Evolutionary conservation across 208 protist genomes (phyloP).

Genomic region (Vickermania spadyakhi): DNA sequence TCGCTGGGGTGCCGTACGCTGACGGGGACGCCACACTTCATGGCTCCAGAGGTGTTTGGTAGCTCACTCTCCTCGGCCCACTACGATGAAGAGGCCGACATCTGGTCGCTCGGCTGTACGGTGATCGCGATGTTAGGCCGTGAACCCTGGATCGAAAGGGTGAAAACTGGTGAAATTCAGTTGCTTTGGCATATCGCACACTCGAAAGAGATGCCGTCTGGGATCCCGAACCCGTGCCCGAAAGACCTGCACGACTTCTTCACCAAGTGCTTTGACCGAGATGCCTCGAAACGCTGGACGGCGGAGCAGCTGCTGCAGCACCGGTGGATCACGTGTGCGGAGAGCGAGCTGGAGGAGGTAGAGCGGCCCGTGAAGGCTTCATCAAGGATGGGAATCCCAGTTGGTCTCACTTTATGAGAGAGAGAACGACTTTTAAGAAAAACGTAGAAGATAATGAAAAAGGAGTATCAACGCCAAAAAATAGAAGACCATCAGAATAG

Average conservation of each 20-base stretch:
- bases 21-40: slow-evolving; percentile 89
- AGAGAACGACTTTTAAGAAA: not conserved
- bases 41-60: slow-evolving; percentile 78
- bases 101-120: slow-evolving; percentile 18
- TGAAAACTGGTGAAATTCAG: slow-evolving; percentile 57
- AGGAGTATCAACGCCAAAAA: not conserved
- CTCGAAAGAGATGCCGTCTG: slow-evolving; percentile 56
- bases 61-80: not conserved
- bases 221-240: slow-evolving; percentile 55
- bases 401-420: not conserved
- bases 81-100: slow-evolving; percentile 10
- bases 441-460: not conserved
- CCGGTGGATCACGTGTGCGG: slow-evolving; percentile 68
- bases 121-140: slow-evolving; percentile 31
- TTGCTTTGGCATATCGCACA: slow-evolving; percentile 73
- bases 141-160: slow-evolving; percentile 11
- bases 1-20: slow-evolving; percentile 14
- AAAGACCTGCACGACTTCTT: slow-evolving; percentile 49
- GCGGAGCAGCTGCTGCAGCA: slow-evolving; percentile 63
- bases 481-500: not conserved
- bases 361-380: not conserved
- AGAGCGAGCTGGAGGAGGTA: slow-evolving; percentile 64
- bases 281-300: slow-evolving; percentile 42
- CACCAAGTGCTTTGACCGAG: slow-evolving; percentile 54
- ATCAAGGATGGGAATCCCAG: too few species aligned